Evolutionary conservation across 2,329 filamentous ascomycete genomes (phyloP), one percentile per base, ranked within the genome.

Genomic region (Colletotrichum orbiculare): DNA sequence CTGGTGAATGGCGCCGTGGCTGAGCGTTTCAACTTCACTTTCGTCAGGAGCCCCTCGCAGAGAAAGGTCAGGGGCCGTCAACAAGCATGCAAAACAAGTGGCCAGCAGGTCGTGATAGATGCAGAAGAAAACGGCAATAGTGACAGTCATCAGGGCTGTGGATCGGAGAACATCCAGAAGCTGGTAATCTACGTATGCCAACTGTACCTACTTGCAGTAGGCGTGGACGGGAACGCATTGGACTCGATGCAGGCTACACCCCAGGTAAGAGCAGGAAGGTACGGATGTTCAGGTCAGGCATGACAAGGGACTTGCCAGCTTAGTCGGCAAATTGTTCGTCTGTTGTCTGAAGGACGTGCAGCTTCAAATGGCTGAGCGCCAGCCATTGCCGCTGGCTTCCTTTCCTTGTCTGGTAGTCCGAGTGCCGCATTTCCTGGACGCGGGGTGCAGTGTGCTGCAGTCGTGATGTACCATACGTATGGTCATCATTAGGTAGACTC

Each of bases 1-100:
- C 39, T 39, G 15, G 43, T 35, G 35, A 39, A 54, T 34, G 39
- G 64, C 48, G 59, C 59, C 35, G 67, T 68, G 64, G 67, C 67
- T 67, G 60, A 67, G 67, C 57, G 64, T 68, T 67, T 68, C 67
- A 67, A 68, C 67, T 61, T 67, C 25, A 25, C 25, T 37, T 48
- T 46, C 46, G 50, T 25, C 38, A 39, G 62, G 39, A 50, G 55
- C 39, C 49, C 55, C 49, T 54, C 60, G 41, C 15, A 38, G 48
- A 34, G 25, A 42, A 46, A 55, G 34, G 25, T 17, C n/a, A 43
- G 52, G 25, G 33, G 38, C 35, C 25, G 11, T 6, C 2, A 39
- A 34, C 41, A 43, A 35, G 25, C 52, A 53, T 53, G 13, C 25
- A 42, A 54, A 15, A 33, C 48, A 38, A 38, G 48, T 13, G 38